Evolutionary conservation across 257 asterid species (phyloP).

Genomic region (Anisodus acutangulus): DNA sequence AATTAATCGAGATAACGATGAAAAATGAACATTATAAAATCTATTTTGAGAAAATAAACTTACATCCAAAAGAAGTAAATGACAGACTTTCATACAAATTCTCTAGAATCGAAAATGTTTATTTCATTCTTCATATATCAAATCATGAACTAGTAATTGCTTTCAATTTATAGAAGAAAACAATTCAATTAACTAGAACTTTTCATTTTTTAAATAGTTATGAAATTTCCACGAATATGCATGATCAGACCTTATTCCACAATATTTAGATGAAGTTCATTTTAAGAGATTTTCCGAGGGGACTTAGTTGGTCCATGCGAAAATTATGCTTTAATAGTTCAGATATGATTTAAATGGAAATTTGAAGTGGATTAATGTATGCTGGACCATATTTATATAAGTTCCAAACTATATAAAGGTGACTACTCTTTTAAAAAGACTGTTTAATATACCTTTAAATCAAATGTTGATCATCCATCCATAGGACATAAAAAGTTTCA

Average conservation of each 20-base stretch:
- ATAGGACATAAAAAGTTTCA: conserved; percentile 21
- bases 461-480: conserved; percentile 26
- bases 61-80: background rate
- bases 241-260: too few species aligned
- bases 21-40: too few species aligned
- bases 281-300: too few species aligned
- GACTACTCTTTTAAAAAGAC: conserved; percentile 20
- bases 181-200: too few species aligned
- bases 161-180: too few species aligned
- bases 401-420: background rate
- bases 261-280: too few species aligned
- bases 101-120: background rate
- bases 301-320: background rate
- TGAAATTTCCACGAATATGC: too few species aligned
- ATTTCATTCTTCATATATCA: too few species aligned
- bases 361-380: background rate
- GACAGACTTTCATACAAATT: background rate
- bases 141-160: too few species aligned
- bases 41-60: too few species aligned
- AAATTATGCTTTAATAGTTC: background rate
- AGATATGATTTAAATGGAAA: background rate
- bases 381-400: background rate
- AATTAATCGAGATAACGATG: background rate
- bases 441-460: conserved; percentile 21
- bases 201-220: too few species aligned